Percentiles rank a stretch among this genome's conserved stretches.
Evolutionary conservation across 1,284 basidiomycete species (phyloP).

Genomic region (Rhodofomes roseus): DNA sequence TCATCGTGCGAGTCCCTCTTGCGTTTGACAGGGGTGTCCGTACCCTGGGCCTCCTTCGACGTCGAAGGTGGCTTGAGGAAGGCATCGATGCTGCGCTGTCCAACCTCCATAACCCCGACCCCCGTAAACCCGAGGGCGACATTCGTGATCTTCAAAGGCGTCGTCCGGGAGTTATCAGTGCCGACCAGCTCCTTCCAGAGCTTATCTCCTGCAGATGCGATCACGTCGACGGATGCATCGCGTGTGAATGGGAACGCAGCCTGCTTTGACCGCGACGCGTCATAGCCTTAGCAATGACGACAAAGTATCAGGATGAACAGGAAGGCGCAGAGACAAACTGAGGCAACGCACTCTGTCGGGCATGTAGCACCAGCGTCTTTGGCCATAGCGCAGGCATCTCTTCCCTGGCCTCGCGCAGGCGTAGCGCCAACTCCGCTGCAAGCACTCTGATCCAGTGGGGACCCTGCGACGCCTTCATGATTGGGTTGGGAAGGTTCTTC

Average conservation of each 20-base stretch:
- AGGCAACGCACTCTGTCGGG: slow-evolving; percentile 53
- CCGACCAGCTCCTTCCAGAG: slow-evolving; percentile 85
- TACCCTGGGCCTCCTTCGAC: slow-evolving; percentile 9
- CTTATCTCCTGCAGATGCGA: slow-evolving; percentile 76
- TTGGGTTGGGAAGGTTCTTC: slow-evolving; percentile 82
- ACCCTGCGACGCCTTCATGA: slow-evolving; percentile 72
- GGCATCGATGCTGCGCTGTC: slow-evolving; percentile 84
- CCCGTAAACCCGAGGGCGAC: slow-evolving; percentile 82
- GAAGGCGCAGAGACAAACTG: too few species aligned
- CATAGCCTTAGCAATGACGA: slow-evolving; percentile 48
- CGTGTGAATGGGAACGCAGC: slow-evolving; percentile 77
- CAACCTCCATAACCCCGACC: slow-evolving; percentile 74
- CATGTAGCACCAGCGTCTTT: slow-evolving; percentile 81
- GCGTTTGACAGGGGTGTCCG: background rate
- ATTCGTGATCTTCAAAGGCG: slow-evolving; percentile 64
- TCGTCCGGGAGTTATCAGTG: slow-evolving; percentile 33
- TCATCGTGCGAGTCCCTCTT: slow-evolving; percentile 5
- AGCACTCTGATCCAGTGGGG: slow-evolving; percentile 90
- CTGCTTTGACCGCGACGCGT: slow-evolving; percentile 72
- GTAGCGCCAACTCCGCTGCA: slow-evolving; percentile 83
- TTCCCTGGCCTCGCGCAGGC: slow-evolving; percentile 81
- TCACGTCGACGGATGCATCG: slow-evolving; percentile 72
- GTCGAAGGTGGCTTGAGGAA: slow-evolving; percentile 56
- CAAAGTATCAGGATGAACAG: background rate
- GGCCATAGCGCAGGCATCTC: slow-evolving; percentile 83